Percentiles rank a stretch among this genome's conserved stretches.
These are phyloP conservation scores for Pichia cabralensis DNA, from an alignment of 805 yeast genomes.

Conservation along the genomic window DNA sequence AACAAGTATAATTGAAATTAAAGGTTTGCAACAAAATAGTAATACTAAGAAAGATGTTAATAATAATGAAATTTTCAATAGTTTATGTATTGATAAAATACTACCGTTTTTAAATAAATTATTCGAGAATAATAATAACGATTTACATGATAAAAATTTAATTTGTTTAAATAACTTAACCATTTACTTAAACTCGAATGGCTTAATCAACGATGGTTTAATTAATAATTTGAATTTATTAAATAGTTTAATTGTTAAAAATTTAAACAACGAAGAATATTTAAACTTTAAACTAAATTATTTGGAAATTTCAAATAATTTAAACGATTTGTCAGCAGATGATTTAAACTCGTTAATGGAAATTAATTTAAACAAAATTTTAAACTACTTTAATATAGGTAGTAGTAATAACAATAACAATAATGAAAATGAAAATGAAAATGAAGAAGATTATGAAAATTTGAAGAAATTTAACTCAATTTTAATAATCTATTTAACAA, in stretches of 20 bases:
- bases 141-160: slow-evolving; percentile 45
- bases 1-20: slow-evolving; percentile 61
- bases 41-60: slow-evolving; percentile 1
- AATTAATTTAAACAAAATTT: slow-evolving; percentile 1
- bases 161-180: slow-evolving; percentile 62
- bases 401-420: no score
- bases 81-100: slow-evolving; percentile 13
- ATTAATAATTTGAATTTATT: neutral
- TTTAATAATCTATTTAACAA: slow-evolving; percentile 18
- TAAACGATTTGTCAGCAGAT: no score
- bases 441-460: slow-evolving; percentile 1
- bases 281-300: slow-evolving; percentile 13
- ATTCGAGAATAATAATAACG: slow-evolving; percentile 29
- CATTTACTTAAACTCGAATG: slow-evolving; percentile 21
- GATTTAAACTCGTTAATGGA: no score
- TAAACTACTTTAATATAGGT: slow-evolving; percentile 2
- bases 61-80: slow-evolving; percentile 18
- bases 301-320: slow-evolving; percentile 9
- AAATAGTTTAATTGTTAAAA: no score
- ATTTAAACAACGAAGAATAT: no score
- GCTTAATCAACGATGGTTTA: slow-evolving; percentile 1
- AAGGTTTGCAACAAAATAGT: slow-evolving; percentile 13
- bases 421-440: no score
- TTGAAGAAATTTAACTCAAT: no score
- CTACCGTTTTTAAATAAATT: slow-evolving; percentile 30